Percentiles rank a stretch among this genome's conserved stretches.
Conservation (phyloP, 306 rosid genomes). For the Dalbergia cultrata region DNA sequence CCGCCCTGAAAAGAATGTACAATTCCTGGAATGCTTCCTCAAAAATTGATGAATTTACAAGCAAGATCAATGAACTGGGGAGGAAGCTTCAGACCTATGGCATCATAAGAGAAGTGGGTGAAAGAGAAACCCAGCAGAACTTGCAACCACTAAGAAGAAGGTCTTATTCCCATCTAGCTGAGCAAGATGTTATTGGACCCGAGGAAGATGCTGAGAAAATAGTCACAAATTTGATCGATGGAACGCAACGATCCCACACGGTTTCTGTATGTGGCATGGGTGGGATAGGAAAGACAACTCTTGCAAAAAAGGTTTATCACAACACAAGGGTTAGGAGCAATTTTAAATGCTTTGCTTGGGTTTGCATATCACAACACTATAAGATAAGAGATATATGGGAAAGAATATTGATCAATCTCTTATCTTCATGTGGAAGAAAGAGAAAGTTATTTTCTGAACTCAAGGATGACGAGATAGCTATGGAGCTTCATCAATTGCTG, state of each 20-base stretch:
- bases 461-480: not conserved
- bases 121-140: not conserved
- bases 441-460: not conserved
- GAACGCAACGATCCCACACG: not conserved
- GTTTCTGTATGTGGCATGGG: not conserved
- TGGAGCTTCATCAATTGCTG: not conserved
- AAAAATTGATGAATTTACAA: not conserved
- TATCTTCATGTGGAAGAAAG: not conserved
- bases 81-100: not conserved
- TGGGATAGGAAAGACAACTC: not conserved
- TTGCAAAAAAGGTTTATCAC: not conserved
- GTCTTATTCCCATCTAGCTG: too few relatives aligned
- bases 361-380: not conserved
- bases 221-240: not conserved
- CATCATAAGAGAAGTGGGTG: not conserved
- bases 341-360: not conserved
- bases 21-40: not conserved
- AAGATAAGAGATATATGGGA: not conserved
- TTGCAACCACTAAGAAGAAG: not conserved
- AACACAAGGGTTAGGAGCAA: not conserved
- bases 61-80: not conserved
- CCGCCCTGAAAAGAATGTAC: not conserved
- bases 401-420: not conserved
- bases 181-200: not conserved
- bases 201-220: not conserved